These are phyloP conservation scores for Epichloe coenophiala DNA, from an alignment of 2,329 filamentous ascomycete species.

Conservation along the genomic window DNA sequence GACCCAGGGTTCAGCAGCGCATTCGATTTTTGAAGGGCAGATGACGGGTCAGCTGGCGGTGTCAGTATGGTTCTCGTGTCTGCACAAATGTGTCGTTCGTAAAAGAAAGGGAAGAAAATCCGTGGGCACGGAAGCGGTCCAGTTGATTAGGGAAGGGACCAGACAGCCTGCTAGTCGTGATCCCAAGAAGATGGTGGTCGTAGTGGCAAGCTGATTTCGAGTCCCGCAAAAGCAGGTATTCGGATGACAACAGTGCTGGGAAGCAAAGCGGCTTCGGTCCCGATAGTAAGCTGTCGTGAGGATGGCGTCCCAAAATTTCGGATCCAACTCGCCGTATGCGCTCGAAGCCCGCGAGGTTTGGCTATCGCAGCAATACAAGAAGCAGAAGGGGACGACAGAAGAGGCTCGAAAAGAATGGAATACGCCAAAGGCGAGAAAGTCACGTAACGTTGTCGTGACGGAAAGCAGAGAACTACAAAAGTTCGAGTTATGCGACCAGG, in stretches of 20 bases:
- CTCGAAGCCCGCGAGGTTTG: not conserved
- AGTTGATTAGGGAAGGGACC: not conserved
- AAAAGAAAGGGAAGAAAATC: not conserved
- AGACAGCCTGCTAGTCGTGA: slow-evolving; percentile 4
- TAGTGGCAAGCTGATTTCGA: not conserved
- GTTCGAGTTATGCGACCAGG: not conserved
- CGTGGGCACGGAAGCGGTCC: not conserved
- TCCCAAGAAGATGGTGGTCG: not conserved
- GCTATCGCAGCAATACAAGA: not conserved
- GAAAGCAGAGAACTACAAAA: not conserved
- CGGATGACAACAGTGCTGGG: not conserved
- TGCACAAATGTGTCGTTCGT: not conserved
- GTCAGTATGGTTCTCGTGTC: not conserved
- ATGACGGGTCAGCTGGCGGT: not conserved
- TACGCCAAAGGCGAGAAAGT: slow-evolving; percentile 1
- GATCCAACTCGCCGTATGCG: not conserved
- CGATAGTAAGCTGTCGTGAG: not conserved
- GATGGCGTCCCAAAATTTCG: not conserved
- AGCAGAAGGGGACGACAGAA: not conserved
- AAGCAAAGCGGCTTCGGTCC: not conserved
- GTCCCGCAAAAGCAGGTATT: no score
- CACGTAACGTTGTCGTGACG: not conserved
- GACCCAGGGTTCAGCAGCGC: not conserved
- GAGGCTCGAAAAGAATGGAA: slow-evolving; percentile 3
- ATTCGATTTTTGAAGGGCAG: not conserved